Base-by-base conservation (phyloP, 805 yeast genomes). In the Starmerella apis region DNA sequence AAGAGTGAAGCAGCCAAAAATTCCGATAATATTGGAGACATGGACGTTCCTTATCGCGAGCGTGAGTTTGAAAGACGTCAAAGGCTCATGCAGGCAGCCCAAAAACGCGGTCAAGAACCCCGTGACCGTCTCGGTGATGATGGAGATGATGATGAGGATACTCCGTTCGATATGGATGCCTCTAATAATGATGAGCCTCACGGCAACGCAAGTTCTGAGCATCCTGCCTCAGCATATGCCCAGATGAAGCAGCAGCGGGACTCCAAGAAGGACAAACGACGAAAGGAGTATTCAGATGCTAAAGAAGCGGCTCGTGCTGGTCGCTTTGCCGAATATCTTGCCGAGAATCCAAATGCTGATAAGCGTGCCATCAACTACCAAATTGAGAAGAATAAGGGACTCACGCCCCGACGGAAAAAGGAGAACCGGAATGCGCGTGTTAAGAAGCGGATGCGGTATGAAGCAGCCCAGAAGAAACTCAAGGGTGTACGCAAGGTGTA, bases 381-480 rank as follows among this genome's bases (percentile, higher is more conserved):
- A 72, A 92, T 92, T 55, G 74, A 86, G 70, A 92, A 90, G 77
- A 92, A 92, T 72, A 88, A 86, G 72, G 98, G 98, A 63, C 79
- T 92, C 56, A 88, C 96, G 1, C 90, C 94, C 18, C 83, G 81
- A 67, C 77, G 95, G 65, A 83, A 85, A 73, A 92, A 92, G 75
- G 96, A 86, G 57, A 80, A 84, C 73, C 79, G 96, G 69, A 92
- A 92, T 66, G 78, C 97, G 38, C 82, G 98, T 71, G 97, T 92
- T 61, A 92, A 92, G 76, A 92, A 90, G 94, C 83, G 98, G 75
- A 85, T 81, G 80, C 86, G 86, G 78, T 92, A 84, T 72, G 97
- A 86, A 56, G 75, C 78, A 65, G 98, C 98, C 25, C 80, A 86
- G 72, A 90, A 86, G 86, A 86, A 86, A 67, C 81, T 92, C 68